Conservation (phyloP, 106 monocot genomes). For the Acorus calamus region DNA sequence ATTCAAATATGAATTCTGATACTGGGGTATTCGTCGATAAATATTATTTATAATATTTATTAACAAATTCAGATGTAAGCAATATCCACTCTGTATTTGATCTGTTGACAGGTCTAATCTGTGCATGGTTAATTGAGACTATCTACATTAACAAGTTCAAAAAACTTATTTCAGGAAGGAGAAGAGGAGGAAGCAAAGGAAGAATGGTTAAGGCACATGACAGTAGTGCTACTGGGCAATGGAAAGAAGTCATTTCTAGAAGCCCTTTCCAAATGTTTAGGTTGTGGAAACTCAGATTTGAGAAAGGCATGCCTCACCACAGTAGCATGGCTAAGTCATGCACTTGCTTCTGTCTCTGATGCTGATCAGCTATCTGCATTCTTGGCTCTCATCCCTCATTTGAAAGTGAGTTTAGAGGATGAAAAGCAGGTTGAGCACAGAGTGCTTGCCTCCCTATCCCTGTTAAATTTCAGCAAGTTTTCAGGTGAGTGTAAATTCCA, state of each 20-base stretch:
- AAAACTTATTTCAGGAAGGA: constrained; percentile 18
- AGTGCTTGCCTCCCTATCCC: constrained; percentile 27
- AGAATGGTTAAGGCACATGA: constrained; percentile 23
- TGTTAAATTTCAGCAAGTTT: constrained; percentile 41
- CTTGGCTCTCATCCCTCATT: constrained; percentile 19
- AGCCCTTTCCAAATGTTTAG: constrained; percentile 28
- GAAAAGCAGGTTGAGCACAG: constrained; percentile 15
- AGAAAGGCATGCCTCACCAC: constrained; percentile 24
- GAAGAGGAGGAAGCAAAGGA: constrained; percentile 21
- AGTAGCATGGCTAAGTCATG: constrained; percentile 36
- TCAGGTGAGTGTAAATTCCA: constrained; percentile 16
- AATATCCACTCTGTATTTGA: too few species aligned
- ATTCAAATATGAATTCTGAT: too few species aligned
- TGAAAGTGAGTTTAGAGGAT: constrained; percentile 18
- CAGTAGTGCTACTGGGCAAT: constrained; percentile 22
- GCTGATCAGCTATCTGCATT: constrained; percentile 24
- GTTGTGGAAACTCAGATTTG: constrained; percentile 12
- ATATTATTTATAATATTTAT: too few species aligned
- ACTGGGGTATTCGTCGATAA: too few species aligned
- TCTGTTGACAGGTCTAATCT: too few species aligned
- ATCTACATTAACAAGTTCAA: neutral
- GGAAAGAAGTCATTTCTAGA: constrained; percentile 32
- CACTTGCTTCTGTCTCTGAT: constrained; percentile 15
- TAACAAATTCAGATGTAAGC: too few species aligned
- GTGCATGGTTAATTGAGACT: neutral